phyloP scores from a whole-genome alignment of 108 stramenopile genomes.

The Skeletonema costatum region DNA sequence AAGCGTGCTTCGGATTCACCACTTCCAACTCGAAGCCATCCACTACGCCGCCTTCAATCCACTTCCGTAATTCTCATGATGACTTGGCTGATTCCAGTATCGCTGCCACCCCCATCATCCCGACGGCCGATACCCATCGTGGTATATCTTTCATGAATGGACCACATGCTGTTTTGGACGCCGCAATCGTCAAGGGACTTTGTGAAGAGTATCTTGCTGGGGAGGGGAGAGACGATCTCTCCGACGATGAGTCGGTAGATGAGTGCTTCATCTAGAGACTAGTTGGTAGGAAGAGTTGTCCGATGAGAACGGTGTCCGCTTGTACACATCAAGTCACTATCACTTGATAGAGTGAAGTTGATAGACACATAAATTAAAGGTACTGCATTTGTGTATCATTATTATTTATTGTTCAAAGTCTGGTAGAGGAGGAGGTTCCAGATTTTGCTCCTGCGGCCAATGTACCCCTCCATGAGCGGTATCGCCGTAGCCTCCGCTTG shows the following conservation, averaged over 20 bases:
- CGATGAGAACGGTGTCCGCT: not conserved
- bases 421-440: constrained; percentile 37
- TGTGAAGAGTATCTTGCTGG: not conserved
- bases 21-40: not conserved
- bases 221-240: not conserved
- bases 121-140: not conserved
- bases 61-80: not conserved
- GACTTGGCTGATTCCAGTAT: no score
- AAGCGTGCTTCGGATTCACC: not conserved
- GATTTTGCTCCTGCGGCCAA: constrained; percentile 4
- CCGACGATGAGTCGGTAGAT: not conserved
- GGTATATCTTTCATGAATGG: not conserved
- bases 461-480: not conserved
- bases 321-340: no score
- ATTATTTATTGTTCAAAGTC: constrained; percentile 15
- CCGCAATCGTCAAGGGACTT: not conserved
- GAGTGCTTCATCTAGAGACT: not conserved
- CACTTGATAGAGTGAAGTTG: not conserved
- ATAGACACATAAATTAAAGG: not conserved
- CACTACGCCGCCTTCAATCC: not conserved
- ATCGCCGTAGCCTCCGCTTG: not conserved
- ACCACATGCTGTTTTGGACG: not conserved
- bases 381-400: no score
- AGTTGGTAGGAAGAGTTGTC: not conserved
- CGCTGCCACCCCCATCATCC: no score